Evolutionary conservation across 164 flowering plant species (phyloP), one percentile per base, ranked within the genome.

Genomic region (Tinospora cordifolia): DNA sequence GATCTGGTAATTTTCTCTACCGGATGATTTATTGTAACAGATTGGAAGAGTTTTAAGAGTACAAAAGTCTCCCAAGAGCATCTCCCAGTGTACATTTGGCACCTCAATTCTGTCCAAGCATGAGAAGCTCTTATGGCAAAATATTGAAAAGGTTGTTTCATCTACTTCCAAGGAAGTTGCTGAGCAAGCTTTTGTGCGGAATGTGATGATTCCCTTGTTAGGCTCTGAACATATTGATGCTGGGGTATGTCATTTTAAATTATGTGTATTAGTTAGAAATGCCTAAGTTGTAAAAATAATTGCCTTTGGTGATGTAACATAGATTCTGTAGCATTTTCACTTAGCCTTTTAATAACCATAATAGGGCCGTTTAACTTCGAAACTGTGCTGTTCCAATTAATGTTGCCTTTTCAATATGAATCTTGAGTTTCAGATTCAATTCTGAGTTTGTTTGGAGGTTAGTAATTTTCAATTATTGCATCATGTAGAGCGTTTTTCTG

Each of bases 41-140:
- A 79, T 86, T 72, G 98, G 97, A 49, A 93, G 90, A 80, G 95
- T 93, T 10, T 14, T 93, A 40, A 82, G 97, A 47, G 69, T 91
- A 71, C 90, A 80, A 58, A 93, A 93, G 75, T 81, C 80, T 66
- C 72, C 81, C 6, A 76, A 71, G 65, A 78, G 69, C 11, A 79
- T 71, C 34, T 51, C 82, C 26, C 58, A 77, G 65, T 38, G 65
- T 46, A 72, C 30, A 39, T 47, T 46, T 49, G 78, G 68, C 62
- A 67, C 76, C 38, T 70, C 83, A 46, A 71, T 69, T 62, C 79
- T 91, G 36, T 74, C 91, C 8, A 30, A 14, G 19, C 75, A 83
- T 57, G 98, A 93, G 73, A 75, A 72, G 65, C 79, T 82, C 63
- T 49, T 93, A 3, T 91, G 98, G 98, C 77, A 77, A 65, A 87